Percentiles rank a stretch among this genome's conserved stretches.
Evolutionary conservation across 2,329 filamentous ascomycete genomes (phyloP).

Genomic region (Aureobasidium leucospermi): DNA sequence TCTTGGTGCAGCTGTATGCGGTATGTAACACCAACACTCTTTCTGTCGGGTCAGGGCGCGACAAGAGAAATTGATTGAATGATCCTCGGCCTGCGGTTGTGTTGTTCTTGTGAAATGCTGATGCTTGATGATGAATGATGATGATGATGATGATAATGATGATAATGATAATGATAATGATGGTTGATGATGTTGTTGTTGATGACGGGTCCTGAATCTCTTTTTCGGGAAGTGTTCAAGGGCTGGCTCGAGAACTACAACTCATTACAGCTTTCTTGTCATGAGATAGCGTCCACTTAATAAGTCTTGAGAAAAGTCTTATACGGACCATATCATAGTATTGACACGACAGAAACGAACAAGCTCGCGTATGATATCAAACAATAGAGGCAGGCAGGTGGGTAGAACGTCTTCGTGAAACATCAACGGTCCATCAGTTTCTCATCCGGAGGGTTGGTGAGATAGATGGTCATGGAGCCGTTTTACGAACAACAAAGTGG

Average conservation of each 20-base stretch:
- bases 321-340: background rate
- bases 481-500: slow-evolving; percentile 9
- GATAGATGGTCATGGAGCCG: slow-evolving; percentile 9
- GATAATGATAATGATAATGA: background rate
- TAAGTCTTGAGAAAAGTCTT: background rate
- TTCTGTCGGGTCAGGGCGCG: background rate
- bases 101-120: background rate
- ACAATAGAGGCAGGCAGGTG: slow-evolving; percentile 13
- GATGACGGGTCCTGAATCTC: background rate
- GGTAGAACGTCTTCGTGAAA: slow-evolving; percentile 13
- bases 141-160: background rate
- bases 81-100: background rate
- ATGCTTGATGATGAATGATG: background rate
- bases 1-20: background rate
- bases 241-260: slow-evolving; percentile 2
- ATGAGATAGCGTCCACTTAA: slow-evolving; percentile 13
- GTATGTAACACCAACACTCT: slow-evolving; percentile 1
- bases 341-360: slow-evolving; percentile 3
- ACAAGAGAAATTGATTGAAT: background rate
- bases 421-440: slow-evolving; percentile 13
- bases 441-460: background rate
- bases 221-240: background rate
- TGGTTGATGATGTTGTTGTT: slow-evolving; percentile 2
- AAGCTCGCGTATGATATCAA: slow-evolving; percentile 11
- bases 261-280: slow-evolving; percentile 3